Conservation (phyloP, 179 eudicot genomes). For the Spergularia azorica region DNA sequence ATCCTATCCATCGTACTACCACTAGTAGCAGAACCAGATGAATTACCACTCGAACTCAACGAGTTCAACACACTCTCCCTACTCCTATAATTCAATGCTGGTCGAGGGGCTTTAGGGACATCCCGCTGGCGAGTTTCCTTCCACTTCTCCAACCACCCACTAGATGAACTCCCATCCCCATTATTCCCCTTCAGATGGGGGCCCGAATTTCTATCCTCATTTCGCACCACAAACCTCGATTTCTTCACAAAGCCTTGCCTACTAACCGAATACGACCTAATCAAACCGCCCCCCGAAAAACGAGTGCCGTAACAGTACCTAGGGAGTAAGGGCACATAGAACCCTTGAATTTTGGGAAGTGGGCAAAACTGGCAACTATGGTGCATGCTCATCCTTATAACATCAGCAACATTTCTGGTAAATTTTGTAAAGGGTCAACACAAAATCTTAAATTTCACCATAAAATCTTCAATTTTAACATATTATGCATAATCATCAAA, state of each 20-base stretch:
- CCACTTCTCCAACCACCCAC: slow-evolving; percentile 82
- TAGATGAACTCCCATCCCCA: slow-evolving; percentile 16
- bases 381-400: slow-evolving; percentile 48
- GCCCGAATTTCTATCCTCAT: not conserved
- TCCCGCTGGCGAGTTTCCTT: slow-evolving; percentile 40
- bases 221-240: slow-evolving; percentile 6
- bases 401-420: slow-evolving; percentile 11
- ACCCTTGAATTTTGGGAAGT: slow-evolving; percentile 42
- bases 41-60: slow-evolving; percentile 37
- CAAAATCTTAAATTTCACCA: not conserved
- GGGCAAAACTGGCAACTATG: slow-evolving; percentile 60
- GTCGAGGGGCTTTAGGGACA: slow-evolving; percentile 45
- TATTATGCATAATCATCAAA: not conserved
- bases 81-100: slow-evolving; percentile 49
- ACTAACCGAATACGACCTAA: not conserved
- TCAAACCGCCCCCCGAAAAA: slow-evolving; percentile 2
- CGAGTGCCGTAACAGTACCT: slow-evolving; percentile 15
- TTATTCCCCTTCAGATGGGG: not conserved
- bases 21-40: slow-evolving; percentile 30
- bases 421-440: slow-evolving; percentile 13
- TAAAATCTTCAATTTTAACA: too few species aligned
- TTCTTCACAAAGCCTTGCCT: slow-evolving; percentile 10
- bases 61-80: slow-evolving; percentile 24
- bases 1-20: slow-evolving; percentile 94
- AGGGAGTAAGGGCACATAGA: slow-evolving; percentile 15